Base-by-base conservation (phyloP, 805 yeast genomes). In the Saturnispora halmiae region DNA sequence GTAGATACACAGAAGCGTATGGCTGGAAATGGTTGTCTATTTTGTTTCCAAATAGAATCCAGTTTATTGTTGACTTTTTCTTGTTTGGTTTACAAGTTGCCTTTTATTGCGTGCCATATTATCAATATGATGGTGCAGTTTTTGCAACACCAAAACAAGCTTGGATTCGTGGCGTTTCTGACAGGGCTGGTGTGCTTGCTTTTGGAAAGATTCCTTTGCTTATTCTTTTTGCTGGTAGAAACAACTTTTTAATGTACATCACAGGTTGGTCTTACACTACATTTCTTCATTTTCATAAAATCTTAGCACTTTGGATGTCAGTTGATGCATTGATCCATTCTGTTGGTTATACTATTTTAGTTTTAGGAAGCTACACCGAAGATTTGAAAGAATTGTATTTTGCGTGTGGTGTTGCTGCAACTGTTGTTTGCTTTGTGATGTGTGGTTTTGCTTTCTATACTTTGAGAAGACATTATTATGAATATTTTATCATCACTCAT, bases 221-320 rank as follows among this genome's bases (percentile, higher is more conserved):
- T 31, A 54, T 70, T n/a, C 53, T 70, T 29, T 70, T 71, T 51
- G 66, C 72, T 7, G 75, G 75, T 24, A 57, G 73, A 45, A 69
- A 69, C 47, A 69, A 66, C 52, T 54, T 69, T 36, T 51, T 66
- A 42, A 59, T 55, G 37, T 68, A 61, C 58, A 20, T 69, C 16
- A 63, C 72, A 7, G 70, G 73, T 2, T 64, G 70, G 64, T 50
- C 56, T 10, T 65, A 61, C 44, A 47, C 68, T 5, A 55, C 67
- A 29, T 69, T 69, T 48, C 51, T 76, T 51, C 65, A 68, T 24
- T 73, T 72, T 51, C 95, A 85, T 59, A 78, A 70, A 56, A 75
- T 83, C 80, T 58, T 71, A 34, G 78, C 82, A 1, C 66, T 82
- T 51, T 65, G 67, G 3, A 63, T 68, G 54, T 53, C 63, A 38